Evolutionary conservation across 2,329 filamentous ascomycete species (phyloP).

Genomic region (Alternaria rosae): DNA sequence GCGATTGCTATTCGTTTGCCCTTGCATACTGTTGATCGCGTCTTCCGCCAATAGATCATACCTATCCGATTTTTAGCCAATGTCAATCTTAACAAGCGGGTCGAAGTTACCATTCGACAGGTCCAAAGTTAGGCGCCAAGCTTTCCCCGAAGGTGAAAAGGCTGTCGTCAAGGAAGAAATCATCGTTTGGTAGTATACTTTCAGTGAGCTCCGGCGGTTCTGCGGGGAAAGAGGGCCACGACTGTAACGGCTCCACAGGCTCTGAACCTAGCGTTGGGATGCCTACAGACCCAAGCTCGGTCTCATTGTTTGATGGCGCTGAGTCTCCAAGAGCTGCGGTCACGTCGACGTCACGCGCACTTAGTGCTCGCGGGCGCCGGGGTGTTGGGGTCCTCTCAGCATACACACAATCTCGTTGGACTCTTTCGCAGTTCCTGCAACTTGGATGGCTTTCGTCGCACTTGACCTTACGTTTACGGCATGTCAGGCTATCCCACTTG

Average conservation of each 20-base stretch:
- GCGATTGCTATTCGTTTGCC: constrained; percentile 44
- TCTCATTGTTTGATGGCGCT: constrained; percentile 7
- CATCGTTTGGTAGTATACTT: constrained; percentile 29
- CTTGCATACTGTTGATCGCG: constrained; percentile 45
- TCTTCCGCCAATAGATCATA: constrained; percentile 57
- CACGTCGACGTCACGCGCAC: constrained; percentile 17
- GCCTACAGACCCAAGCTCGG: background rate
- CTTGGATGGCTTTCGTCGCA: constrained; percentile 57
- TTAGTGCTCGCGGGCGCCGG: constrained; percentile 19
- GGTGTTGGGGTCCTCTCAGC: constrained; percentile 17
- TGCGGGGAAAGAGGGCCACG: constrained; percentile 24
- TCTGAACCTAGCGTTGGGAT: constrained; percentile 16
- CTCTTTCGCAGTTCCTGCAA: constrained; percentile 55
- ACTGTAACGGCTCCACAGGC: constrained; percentile 13
- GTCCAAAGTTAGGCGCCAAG: constrained; percentile 51
- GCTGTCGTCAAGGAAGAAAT: constrained; percentile 35
- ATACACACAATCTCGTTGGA: constrained; percentile 53
- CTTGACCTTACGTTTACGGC: constrained; percentile 59
- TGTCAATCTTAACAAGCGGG: background rate
- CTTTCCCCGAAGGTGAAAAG: constrained; percentile 36
- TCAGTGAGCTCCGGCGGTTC: constrained; percentile 21
- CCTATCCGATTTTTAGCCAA: constrained; percentile 7
- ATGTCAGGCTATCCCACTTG: constrained; percentile 47
- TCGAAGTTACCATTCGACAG: constrained; percentile 51
- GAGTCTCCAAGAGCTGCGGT: constrained; percentile 9